Evolutionary conservation across 2,329 filamentous ascomycete species (phyloP).

Genomic region (Epichloe sibirici): DNA sequence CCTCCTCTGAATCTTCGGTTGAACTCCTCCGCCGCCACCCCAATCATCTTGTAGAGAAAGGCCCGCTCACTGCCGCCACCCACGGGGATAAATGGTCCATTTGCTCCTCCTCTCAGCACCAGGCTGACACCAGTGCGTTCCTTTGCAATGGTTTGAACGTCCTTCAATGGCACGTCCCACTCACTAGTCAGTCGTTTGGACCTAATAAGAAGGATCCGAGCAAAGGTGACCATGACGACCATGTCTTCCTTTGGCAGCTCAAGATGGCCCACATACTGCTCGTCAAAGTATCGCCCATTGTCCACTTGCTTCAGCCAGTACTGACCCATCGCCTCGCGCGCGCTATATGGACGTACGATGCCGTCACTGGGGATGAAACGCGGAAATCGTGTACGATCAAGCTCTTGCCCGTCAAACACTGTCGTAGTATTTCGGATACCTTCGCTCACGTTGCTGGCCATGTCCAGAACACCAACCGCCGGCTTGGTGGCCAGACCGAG

Average conservation of each 20-base stretch:
- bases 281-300: slow-evolving; percentile 95
- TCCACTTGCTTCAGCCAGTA: slow-evolving; percentile 99
- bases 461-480: slow-evolving; percentile 89
- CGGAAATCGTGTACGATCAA: slow-evolving; percentile 87
- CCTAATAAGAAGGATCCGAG: slow-evolving; percentile 79
- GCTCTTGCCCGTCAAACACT: slow-evolving; percentile 87
- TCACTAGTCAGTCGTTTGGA: slow-evolving; percentile 77
- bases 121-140: slow-evolving; percentile 90
- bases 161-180: slow-evolving; percentile 93
- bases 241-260: slow-evolving; percentile 83
- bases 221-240: slow-evolving; percentile 79
- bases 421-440: slow-evolving; percentile 98
- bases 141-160: slow-evolving; percentile 93
- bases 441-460: slow-evolving; percentile 93
- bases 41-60: slow-evolving; percentile 54
- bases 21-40: slow-evolving; percentile 54
- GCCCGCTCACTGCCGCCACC: slow-evolving; percentile 66
- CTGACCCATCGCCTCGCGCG: slow-evolving; percentile 89
- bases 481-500: slow-evolving; percentile 94
- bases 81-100: slow-evolving; percentile 89
- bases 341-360: slow-evolving; percentile 85
- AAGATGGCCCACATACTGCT: slow-evolving; percentile 91
- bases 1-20: slow-evolving; percentile 44
- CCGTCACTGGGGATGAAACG: slow-evolving; percentile 88
- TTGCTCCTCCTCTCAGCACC: slow-evolving; percentile 75